Conservation (phyloP, 2,329 filamentous ascomycete species). For the Trichoderma breve region DNA sequence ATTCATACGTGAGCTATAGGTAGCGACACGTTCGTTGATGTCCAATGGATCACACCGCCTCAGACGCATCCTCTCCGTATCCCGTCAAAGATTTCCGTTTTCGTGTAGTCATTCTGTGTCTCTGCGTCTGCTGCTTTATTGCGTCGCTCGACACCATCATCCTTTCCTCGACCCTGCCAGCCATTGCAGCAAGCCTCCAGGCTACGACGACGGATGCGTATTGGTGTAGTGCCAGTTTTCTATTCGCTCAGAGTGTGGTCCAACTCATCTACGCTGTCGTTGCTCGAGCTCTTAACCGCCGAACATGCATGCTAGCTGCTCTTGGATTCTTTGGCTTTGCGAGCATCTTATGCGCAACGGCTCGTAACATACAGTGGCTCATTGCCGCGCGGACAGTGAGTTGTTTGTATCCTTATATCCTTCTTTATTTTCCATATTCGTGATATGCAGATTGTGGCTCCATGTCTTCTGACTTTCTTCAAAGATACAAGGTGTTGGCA, state of each 20-base stretch:
- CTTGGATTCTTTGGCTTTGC: background rate
- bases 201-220: background rate
- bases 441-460: too few relatives aligned
- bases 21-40: too few relatives aligned
- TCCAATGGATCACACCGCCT: too few relatives aligned
- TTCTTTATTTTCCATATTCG: too few relatives aligned
- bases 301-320: background rate
- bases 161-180: background rate
- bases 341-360: background rate
- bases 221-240: background rate
- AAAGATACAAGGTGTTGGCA: slow-evolving; percentile 40
- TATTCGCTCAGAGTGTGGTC: background rate
- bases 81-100: background rate
- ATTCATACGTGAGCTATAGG: background rate
- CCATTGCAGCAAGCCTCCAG: background rate
- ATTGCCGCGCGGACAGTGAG: background rate
- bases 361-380: background rate
- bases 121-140: background rate
- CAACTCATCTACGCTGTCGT: background rate
- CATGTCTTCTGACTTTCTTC: background rate
- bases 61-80: background rate
- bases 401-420: background rate
- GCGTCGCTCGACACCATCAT: background rate
- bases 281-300: background rate
- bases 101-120: background rate